These are phyloP conservation scores for Podosphaera aphanis DNA, from an alignment of 2,329 filamentous ascomycete species.

Conservation along the genomic window DNA sequence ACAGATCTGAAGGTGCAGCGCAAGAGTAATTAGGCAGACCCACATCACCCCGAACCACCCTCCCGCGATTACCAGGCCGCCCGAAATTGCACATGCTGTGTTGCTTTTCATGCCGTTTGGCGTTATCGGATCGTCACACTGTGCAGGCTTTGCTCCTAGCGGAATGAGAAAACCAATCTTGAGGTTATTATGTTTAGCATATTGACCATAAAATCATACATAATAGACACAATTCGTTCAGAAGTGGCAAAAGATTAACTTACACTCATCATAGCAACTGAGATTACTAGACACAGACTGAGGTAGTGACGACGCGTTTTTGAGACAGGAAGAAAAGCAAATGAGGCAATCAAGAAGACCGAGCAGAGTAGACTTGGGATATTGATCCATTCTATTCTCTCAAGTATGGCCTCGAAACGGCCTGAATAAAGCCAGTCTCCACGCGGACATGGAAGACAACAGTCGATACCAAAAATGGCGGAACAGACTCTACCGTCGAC, in stretches of 20 bases:
- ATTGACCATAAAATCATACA: not conserved
- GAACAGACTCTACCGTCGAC: constrained; percentile 34
- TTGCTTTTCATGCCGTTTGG: constrained; percentile 77
- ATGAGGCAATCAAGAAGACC: constrained; percentile 18
- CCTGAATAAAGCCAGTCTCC: constrained; percentile 51
- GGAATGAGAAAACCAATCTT: constrained; percentile 82
- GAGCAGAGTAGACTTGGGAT: constrained; percentile 46
- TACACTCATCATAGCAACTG: constrained; percentile 58
- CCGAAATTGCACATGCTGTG: constrained; percentile 66
- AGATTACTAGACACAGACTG: constrained; percentile 63
- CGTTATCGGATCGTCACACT: constrained; percentile 79
- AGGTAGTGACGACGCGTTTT: constrained; percentile 85
- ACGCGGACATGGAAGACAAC: constrained; percentile 78
- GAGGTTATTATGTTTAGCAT: not conserved
- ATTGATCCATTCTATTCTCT: constrained; percentile 61
- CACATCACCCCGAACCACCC: constrained; percentile 71
- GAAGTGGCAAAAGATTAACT: constrained; percentile 18
- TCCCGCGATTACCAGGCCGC: constrained; percentile 63
- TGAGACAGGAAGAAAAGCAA: constrained; percentile 57
- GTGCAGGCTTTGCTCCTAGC: constrained; percentile 49
- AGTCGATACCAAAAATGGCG: constrained; percentile 28
- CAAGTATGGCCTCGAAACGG: constrained; percentile 33
- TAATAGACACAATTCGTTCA: not conserved
- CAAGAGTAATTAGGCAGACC: constrained; percentile 74
- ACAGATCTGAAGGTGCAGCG: constrained; percentile 89